Evolutionary conservation across 225 moss, liverwort and hornwort species (phyloP).

Genomic region (Antitrichia curtipendula): DNA sequence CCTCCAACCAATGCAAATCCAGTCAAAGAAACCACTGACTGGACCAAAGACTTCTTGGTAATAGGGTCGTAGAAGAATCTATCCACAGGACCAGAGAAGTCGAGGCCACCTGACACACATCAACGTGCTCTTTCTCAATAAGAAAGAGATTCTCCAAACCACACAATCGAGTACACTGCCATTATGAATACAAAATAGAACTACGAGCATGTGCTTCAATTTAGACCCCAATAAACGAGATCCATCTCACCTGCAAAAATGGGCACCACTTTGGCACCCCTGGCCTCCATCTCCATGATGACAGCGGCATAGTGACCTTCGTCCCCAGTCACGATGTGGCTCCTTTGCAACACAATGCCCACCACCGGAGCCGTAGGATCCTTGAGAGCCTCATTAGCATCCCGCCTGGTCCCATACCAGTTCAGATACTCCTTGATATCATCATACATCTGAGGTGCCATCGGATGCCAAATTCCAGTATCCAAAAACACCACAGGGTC

Average conservation of each 20-base stretch:
- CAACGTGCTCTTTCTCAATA: background rate
- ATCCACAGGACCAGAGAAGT: conserved; percentile 89
- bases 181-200: background rate
- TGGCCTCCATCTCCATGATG: conserved; percentile 97
- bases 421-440: conserved; percentile 95
- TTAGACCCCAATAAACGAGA: background rate
- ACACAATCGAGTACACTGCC: background rate
- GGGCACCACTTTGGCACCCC: conserved; percentile 91
- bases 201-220: background rate
- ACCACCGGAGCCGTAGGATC: conserved; percentile 57
- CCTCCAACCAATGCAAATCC: conserved; percentile 96
- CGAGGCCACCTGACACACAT: conserved; percentile 56
- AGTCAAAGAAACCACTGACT: conserved; percentile 88
- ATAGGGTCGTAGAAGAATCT: conserved; percentile 96
- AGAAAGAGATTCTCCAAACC: background rate
- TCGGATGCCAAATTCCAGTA: conserved; percentile 92
- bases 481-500: conserved; percentile 85
- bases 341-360: conserved; percentile 79
- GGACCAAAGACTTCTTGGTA: conserved; percentile 71
- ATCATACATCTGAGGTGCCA: conserved; percentile 94
- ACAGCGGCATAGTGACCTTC: conserved; percentile 95
- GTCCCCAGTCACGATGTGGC: conserved; percentile 96
- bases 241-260: conserved; percentile 67
- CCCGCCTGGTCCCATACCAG: conserved; percentile 82
- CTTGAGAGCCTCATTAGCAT: conserved; percentile 66